Conservation (phyloP, 169 alveolate species). For the Plasmodium coatneyi region DNA sequence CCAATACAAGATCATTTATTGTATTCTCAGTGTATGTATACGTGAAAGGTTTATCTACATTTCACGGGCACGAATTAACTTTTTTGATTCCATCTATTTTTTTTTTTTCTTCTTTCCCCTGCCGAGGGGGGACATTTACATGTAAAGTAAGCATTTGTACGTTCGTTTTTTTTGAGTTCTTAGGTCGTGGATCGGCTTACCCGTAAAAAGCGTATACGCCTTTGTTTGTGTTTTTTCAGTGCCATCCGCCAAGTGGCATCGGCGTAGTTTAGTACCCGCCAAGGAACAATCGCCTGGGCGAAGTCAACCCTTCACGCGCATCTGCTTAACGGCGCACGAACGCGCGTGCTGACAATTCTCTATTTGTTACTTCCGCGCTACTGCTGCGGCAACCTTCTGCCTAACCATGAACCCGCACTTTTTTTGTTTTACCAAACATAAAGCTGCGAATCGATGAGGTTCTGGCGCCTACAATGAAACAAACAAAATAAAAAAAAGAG, state of each 20-base stretch:
- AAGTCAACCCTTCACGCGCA: background rate
- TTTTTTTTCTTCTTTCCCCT: background rate
- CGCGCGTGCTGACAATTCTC: background rate
- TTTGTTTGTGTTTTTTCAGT: slow-evolving; percentile 6
- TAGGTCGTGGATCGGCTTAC: background rate
- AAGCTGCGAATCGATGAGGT: background rate
- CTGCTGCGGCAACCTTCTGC: background rate
- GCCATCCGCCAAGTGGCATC: background rate
- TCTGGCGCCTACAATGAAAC: background rate
- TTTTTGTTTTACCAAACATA: background rate
- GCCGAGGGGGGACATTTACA: background rate
- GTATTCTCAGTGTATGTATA: background rate
- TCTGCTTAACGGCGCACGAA: background rate
- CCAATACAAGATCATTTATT: background rate
- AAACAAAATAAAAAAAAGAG: background rate
- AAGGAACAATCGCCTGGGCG: background rate
- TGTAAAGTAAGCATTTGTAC: background rate
- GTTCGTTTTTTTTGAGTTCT: background rate
- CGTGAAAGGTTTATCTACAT: background rate
- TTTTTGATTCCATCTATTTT: background rate
- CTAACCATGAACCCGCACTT: background rate
- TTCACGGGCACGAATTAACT: background rate
- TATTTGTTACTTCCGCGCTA: background rate
- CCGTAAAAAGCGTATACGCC: background rate
- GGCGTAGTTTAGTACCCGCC: background rate